Evolutionary conservation across 2,329 filamentous ascomycete genomes (phyloP).

Genomic region (Helminthosporium solani): DNA sequence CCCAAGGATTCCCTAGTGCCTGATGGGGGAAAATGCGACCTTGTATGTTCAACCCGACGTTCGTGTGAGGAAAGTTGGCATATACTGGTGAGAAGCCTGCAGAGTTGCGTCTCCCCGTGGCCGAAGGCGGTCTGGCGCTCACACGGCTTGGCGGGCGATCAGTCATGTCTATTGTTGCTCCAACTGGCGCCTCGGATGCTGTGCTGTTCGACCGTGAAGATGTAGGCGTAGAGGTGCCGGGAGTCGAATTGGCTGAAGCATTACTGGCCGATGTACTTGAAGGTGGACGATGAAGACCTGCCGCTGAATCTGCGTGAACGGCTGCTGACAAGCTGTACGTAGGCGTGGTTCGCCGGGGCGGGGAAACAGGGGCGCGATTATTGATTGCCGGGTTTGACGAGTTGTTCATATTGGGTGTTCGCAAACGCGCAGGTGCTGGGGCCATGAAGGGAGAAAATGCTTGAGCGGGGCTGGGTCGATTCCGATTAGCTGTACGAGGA

Average conservation of each 20-base stretch:
- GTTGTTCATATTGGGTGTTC: slow-evolving; percentile 38
- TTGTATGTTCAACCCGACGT: slow-evolving; percentile 37
- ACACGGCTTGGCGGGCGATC: slow-evolving; percentile 42
- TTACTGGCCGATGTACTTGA: slow-evolving; percentile 33
- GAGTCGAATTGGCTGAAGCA: slow-evolving; percentile 30
- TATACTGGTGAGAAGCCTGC: slow-evolving; percentile 35
- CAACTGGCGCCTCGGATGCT: slow-evolving; percentile 30
- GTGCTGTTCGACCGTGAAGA: slow-evolving; percentile 29
- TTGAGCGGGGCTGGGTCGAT: slow-evolving; percentile 39
- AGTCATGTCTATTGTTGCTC: slow-evolving; percentile 35
- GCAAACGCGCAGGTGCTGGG: slow-evolving; percentile 31
- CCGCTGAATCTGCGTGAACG: slow-evolving; percentile 13
- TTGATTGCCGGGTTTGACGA: slow-evolving; percentile 23
- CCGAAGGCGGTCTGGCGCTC: slow-evolving; percentile 38
- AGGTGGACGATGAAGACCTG: slow-evolving; percentile 25
- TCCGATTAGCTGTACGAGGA: slow-evolving; percentile 42
- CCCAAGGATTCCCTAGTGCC: slow-evolving; percentile 40
- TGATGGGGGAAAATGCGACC: slow-evolving; percentile 34
- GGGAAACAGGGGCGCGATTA: slow-evolving; percentile 32
- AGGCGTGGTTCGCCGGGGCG: slow-evolving; percentile 28
- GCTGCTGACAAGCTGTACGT: slow-evolving; percentile 22
- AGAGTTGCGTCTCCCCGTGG: slow-evolving; percentile 37
- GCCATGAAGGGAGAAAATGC: slow-evolving; percentile 39
- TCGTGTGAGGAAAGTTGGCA: slow-evolving; percentile 28
- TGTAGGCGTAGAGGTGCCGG: slow-evolving; percentile 29